Evolutionary conservation across 2,329 filamentous ascomycete species (phyloP).

Genomic region (Ophiostoma perfectum): DNA sequence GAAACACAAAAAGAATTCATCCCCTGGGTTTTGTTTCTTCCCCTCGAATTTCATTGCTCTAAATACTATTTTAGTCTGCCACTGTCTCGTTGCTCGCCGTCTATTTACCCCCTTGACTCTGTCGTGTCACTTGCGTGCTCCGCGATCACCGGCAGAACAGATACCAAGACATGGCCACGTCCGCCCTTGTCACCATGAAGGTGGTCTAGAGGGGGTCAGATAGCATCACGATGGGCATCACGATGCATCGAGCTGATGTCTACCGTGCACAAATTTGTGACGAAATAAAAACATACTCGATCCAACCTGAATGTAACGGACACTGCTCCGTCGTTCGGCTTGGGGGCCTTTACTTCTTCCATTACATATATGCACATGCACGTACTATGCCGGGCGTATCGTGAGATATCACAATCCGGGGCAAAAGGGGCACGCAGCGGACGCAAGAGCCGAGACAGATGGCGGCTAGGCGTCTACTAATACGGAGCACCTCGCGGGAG

Average conservation of each 20-base stretch:
- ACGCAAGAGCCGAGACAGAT: too few species aligned
- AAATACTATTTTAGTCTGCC: neutral
- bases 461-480: too few species aligned
- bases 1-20: neutral
- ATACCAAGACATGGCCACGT: neutral
- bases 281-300: too few species aligned
- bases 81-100: too few species aligned
- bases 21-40: constrained; percentile 6
- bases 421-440: neutral
- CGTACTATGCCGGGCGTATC: neutral
- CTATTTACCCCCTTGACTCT: too few species aligned
- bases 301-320: too few species aligned
- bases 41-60: constrained; percentile 3
- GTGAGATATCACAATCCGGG: neutral
- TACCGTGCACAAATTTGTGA: too few species aligned
- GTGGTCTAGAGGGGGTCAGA: too few species aligned
- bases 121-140: neutral
- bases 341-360: neutral
- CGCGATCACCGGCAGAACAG: neutral
- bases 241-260: too few species aligned
- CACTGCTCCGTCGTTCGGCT: neutral
- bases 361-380: neutral
- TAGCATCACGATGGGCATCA: too few species aligned
- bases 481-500: neutral
- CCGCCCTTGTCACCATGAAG: neutral